Evolutionary conservation across 2,329 filamentous ascomycete species (phyloP).

Genomic region (Capronia epimyces): DNA sequence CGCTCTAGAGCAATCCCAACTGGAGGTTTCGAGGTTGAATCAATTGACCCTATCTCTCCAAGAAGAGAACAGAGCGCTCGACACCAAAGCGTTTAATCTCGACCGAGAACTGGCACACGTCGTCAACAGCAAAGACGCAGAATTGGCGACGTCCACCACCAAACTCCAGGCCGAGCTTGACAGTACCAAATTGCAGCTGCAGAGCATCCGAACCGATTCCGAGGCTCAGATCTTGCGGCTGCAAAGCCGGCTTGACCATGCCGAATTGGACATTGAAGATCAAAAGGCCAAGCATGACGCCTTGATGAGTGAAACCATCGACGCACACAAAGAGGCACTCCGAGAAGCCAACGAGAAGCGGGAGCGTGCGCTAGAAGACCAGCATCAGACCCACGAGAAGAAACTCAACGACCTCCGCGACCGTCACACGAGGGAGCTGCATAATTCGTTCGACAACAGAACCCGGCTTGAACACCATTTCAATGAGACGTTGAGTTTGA

Average conservation of each 20-base stretch:
- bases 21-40: constrained; percentile 60
- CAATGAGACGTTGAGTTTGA: constrained; percentile 72
- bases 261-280: constrained; percentile 73
- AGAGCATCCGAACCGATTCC: constrained; percentile 64
- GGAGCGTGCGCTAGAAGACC: constrained; percentile 52
- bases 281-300: constrained; percentile 76
- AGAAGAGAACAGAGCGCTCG: constrained; percentile 61
- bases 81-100: constrained; percentile 62
- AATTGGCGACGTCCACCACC: constrained; percentile 74
- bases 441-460: constrained; percentile 72
- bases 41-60: constrained; percentile 47
- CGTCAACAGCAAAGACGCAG: constrained; percentile 68
- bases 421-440: constrained; percentile 68
- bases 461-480: constrained; percentile 74
- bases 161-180: constrained; percentile 78
- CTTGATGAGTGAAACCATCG: constrained; percentile 73
- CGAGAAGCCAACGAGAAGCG: constrained; percentile 50
- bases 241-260: constrained; percentile 69
- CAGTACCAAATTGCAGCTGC: constrained; percentile 75
- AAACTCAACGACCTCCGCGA: constrained; percentile 69
- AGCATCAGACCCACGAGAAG: constrained; percentile 62
- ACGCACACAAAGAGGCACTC: constrained; percentile 58
- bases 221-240: constrained; percentile 71
- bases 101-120: constrained; percentile 82
- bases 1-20: constrained; percentile 61